A percentile compares a stretch with the other conserved stretches of the same genome.
Conservation (phyloP, 345 rosid species). For the Brassica nigra region DNA sequence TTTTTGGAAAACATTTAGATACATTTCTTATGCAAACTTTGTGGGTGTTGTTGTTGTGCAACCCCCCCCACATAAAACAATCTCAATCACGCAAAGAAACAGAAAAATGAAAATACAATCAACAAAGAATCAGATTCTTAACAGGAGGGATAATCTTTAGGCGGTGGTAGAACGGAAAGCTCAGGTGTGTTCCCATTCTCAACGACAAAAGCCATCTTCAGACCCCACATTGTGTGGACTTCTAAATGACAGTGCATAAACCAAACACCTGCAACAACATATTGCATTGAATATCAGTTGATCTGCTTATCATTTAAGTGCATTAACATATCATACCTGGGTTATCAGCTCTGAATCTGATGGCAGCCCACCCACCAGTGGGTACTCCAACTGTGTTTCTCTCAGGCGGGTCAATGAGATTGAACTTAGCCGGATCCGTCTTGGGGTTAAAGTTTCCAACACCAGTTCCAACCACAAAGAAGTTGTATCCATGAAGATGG, state of each 20-base stretch:
- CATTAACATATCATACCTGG: conserved; percentile 51
- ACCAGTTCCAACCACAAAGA: conserved; percentile 62
- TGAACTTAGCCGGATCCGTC: conserved; percentile 47
- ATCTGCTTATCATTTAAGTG: neutral
- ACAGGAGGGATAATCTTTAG: conserved; percentile 56
- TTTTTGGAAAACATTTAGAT: conserved; percentile 22
- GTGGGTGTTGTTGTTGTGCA: conserved; percentile 14
- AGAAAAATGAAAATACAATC: neutral
- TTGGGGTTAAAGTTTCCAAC: conserved; percentile 58
- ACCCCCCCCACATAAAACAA: conserved; percentile 36
- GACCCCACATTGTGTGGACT: conserved; percentile 59
- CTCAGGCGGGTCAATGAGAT: conserved; percentile 75
- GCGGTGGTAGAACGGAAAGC: conserved; percentile 50
- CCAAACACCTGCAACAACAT: conserved; percentile 50
- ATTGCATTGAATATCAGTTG: conserved; percentile 9
- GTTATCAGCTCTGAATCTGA: conserved; percentile 74
- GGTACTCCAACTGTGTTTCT: conserved; percentile 81
- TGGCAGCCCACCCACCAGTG: conserved; percentile 74
- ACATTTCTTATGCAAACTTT: conserved; percentile 23
- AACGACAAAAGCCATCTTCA: conserved; percentile 60
- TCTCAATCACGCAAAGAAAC: conserved; percentile 28
- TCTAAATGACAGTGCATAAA: conserved; percentile 70
- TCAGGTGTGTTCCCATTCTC: conserved; percentile 52
- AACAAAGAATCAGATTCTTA: conserved; percentile 38
- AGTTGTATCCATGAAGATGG: conserved; percentile 72